Base-by-base conservation (phyloP, 2,329 filamentous ascomycete genomes). In the Phoma sp. region DNA sequence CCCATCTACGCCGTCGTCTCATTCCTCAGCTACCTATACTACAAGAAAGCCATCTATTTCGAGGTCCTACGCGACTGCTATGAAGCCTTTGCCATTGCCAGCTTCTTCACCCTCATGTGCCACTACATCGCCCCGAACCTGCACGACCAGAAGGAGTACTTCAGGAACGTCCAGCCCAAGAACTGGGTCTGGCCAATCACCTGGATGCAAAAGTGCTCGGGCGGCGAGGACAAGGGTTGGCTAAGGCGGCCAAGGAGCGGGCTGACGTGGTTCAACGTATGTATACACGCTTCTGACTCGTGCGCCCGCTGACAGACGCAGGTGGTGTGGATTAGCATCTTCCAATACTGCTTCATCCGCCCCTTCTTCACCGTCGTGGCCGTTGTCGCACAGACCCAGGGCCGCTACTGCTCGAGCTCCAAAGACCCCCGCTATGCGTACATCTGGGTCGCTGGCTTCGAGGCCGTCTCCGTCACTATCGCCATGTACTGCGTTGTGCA, bases 401-500 rank as follows among this genome's bases (percentile, higher is more conserved):
- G 83, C 27, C 79, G 81, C 27, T 96, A 95, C 72, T 96, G 92
- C 78, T 88, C 92, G 70, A 87, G 85, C 63, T 93, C 90, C 15
- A 84, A 92, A 43, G 88, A 82, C 60, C 91, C 91, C 0, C 84
- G 87, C 0, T 96, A 94, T 76, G 86, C 86, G n/a, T 90, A 96
- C 68, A 82, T 96, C 59, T 96, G 91, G 91, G 88, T 92, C 6
- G 81, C 90, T 68, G 81, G 83, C 2, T 84, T 96, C 63, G 88
- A 95, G 72, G 85, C 84, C 64, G 60, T 85, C 21, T 88, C 89
- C 2, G 90, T 96, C 35, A 85, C 88, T 0, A 84, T 96, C 54
- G 92, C 92, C 56, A 96, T 96, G 90, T 95, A 90, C 78, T 93
- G 89, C 72, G 76, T 96, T 38, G 87, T 96, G 60, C 91, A 96